Evolutionary conservation across 768 basidiomycete genomes (phyloP).

Genomic region (Lactarius evosmus): DNA sequence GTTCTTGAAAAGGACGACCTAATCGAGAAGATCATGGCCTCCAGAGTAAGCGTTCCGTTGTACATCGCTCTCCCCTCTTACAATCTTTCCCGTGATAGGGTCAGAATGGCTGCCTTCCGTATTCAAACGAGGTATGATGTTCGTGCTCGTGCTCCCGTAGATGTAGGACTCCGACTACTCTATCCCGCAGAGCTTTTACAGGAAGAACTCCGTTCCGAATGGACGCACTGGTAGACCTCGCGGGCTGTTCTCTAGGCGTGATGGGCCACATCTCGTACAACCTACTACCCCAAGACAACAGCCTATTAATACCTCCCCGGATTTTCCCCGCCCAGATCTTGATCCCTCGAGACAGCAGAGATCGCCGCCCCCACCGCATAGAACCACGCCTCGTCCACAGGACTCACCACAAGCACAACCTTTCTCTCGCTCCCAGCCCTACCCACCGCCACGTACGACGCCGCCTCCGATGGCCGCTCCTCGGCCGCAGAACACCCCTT

Average conservation of each 20-base stretch:
- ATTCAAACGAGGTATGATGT: slow-evolving; percentile 59
- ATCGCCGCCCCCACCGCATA: slow-evolving; percentile 27
- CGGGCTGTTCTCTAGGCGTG: slow-evolving; percentile 45
- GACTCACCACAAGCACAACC: slow-evolving; percentile 30
- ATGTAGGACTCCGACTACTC: neutral
- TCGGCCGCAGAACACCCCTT: slow-evolving; percentile 6
- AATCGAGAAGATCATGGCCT: slow-evolving; percentile 56
- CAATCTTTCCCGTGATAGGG: slow-evolving; percentile 38
- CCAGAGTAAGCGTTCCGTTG: slow-evolving; percentile 41
- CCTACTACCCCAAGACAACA: slow-evolving; percentile 28
- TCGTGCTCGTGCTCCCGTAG: neutral
- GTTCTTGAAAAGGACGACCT: slow-evolving; percentile 78
- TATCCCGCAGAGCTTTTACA: slow-evolving; percentile 49
- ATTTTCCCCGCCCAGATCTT: slow-evolving; percentile 30
- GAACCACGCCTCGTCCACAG: slow-evolving; percentile 31
- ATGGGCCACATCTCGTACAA: slow-evolving; percentile 32
- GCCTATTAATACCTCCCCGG: slow-evolving; percentile 14
- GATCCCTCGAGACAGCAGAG: slow-evolving; percentile 31
- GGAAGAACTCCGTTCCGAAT: slow-evolving; percentile 59
- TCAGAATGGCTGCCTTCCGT: slow-evolving; percentile 58
- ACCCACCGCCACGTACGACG: slow-evolving; percentile 26
- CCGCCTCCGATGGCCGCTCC: slow-evolving; percentile 18
- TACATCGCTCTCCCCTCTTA: neutral
- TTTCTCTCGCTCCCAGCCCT: slow-evolving; percentile 27
- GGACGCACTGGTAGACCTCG: slow-evolving; percentile 34